phyloP scores from a whole-genome alignment of 768 basidiomycete genomes.

The Coprinellus aureogranulatus region DNA sequence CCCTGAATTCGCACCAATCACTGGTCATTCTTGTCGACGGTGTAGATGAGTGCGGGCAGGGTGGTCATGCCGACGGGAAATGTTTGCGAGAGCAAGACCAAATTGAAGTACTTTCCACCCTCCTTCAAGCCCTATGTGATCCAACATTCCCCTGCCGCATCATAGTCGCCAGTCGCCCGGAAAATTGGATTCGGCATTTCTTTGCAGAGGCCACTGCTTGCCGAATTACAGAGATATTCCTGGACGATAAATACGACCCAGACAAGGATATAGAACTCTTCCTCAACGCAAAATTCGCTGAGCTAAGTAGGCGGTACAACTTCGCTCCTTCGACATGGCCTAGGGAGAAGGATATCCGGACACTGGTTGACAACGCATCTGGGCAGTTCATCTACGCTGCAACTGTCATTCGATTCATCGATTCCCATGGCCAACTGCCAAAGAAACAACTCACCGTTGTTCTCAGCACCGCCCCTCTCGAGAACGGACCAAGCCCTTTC shows the following conservation, averaged over 20 bases:
- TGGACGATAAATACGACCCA: background rate
- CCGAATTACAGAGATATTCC: background rate
- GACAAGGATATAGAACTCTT: background rate
- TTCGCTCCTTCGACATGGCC: background rate
- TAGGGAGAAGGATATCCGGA: background rate
- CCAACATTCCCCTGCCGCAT: background rate
- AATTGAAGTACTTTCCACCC: background rate
- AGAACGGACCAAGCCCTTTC: background rate
- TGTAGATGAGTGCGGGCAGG: conserved; percentile 6
- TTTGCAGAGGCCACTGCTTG: background rate
- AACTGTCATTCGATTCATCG: background rate
- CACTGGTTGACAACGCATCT: background rate
- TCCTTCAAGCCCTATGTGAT: background rate
- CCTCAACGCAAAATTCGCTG: background rate
- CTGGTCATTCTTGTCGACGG: conserved; percentile 5
- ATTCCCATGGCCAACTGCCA: background rate
- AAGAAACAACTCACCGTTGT: background rate
- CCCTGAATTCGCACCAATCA: background rate
- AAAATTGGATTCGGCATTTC: background rate
- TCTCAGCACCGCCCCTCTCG: background rate
- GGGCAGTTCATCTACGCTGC: conserved; percentile 8
- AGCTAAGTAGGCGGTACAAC: background rate
- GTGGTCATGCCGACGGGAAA: background rate
- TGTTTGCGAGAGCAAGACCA: background rate
- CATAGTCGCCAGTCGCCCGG: conserved; percentile 4